A percentile compares a stretch with the other conserved stretches of the same genome.
These are phyloP conservation scores for Hypoxylon sp. DNA, from an alignment of 2,329 filamentous ascomycete species.

Conservation along the genomic window DNA sequence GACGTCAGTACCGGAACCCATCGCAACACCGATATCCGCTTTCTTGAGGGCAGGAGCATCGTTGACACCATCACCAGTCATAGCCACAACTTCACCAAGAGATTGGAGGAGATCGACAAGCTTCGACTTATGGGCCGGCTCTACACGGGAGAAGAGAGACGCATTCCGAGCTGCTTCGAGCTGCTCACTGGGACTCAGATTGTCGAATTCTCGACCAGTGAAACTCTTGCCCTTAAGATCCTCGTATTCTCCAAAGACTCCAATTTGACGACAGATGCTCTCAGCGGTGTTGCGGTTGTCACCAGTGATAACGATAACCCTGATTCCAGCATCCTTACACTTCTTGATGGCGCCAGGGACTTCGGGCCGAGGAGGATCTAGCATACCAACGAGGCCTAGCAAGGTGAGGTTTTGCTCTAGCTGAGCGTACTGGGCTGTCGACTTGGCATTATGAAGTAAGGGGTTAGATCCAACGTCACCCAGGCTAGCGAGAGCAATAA, in stretches of 20 bases:
- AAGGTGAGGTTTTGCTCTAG: slow-evolving; percentile 96
- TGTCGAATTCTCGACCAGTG: slow-evolving; percentile 95
- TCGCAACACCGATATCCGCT: slow-evolving; percentile 97
- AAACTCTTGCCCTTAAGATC: slow-evolving; percentile 92
- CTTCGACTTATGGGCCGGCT: slow-evolving; percentile 97
- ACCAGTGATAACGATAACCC: slow-evolving; percentile 97
- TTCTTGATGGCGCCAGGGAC: slow-evolving; percentile 87
- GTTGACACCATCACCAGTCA: slow-evolving; percentile 99
- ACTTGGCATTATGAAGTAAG: slow-evolving; percentile 81
- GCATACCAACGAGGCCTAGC: slow-evolving; percentile 93
- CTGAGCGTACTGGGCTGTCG: slow-evolving; percentile 84
- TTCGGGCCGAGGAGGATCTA: slow-evolving; percentile 95
- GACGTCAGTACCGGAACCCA: slow-evolving; percentile 98
- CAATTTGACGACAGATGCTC: slow-evolving; percentile 97
- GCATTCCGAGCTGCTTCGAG: slow-evolving; percentile 86
- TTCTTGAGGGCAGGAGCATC: slow-evolving; percentile 98
- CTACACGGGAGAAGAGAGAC: slow-evolving; percentile 94
- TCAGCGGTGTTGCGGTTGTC: slow-evolving; percentile 98
- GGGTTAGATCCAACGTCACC: slow-evolving; percentile 81
- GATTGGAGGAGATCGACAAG: slow-evolving; percentile 96
- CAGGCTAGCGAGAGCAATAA: slow-evolving; percentile 91
- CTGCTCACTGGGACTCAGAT: slow-evolving; percentile 82
- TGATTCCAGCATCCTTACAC: slow-evolving; percentile 93
- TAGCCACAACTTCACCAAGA: slow-evolving; percentile 93
- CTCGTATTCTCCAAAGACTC: slow-evolving; percentile 86